Conservation (phyloP, 192 early-diverging fungal genomes). For the Tieghemiomyces parasiticus region DNA sequence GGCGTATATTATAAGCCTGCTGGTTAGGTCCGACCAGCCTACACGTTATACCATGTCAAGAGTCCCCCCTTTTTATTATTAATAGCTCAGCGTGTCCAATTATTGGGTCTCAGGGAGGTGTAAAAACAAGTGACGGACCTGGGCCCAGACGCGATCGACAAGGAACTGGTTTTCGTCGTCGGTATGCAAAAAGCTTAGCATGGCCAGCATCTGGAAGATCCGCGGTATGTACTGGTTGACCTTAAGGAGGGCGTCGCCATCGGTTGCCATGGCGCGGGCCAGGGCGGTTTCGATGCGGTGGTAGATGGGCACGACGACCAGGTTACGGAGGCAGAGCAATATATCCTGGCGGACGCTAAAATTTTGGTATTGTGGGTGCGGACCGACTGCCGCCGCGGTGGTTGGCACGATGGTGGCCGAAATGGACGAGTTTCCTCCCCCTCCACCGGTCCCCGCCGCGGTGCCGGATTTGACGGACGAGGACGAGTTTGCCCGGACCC, state of each 20-base stretch:
- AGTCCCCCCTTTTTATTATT: too few species aligned
- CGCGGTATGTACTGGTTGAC: neutral
- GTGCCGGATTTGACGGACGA: too few species aligned
- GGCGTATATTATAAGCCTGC: too few species aligned
- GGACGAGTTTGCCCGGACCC: too few species aligned
- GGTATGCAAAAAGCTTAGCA: neutral
- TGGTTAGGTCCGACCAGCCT: too few species aligned
- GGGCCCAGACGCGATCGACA: neutral
- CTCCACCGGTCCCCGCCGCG: too few species aligned
- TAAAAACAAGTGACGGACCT: neutral
- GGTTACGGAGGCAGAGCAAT: neutral
- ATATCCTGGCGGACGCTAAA: neutral
- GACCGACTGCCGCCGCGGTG: too few species aligned
- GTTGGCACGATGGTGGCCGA: neutral
- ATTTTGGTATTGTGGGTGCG: neutral
- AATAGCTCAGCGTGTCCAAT: neutral
- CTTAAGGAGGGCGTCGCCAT: neutral
- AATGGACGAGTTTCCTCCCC: neutral
- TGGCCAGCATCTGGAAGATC: constrained; percentile 2
- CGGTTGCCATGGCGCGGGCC: neutral
- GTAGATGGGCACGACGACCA: neutral
- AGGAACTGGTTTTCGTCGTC: neutral
- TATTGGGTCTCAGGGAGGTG: neutral
- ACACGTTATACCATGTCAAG: too few species aligned
- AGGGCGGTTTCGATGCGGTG: neutral